Evolutionary conservation across 805 yeast species (phyloP), one percentile per base, ranked within the genome.

Genomic region (Pichia exigua): DNA sequence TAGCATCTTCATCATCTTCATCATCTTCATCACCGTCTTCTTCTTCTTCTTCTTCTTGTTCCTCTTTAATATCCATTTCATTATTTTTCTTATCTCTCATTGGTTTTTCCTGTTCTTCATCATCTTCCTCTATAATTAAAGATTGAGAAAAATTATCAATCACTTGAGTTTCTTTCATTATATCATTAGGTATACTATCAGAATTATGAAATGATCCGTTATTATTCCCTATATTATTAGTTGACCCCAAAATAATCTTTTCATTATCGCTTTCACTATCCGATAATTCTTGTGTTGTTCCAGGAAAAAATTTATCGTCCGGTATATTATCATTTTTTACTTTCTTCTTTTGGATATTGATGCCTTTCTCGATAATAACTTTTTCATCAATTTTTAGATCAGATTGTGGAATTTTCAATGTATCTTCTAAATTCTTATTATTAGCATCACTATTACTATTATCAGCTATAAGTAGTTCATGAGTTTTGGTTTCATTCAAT

Each of bases 61-160:
- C 46, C 12, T 24, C 27, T n/a, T n/a, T n/a, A 17, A 9, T n/a
- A 9, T 18, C 30, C 11, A 32, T 18, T 13, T 42, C 40, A 4
- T 2, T 7, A 42, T 42, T 7, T 18, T 45, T 28, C 13, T 27
- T 20, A 42, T 30, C 21, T 1, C 13, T 15, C 15, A 44, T 45
- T 41, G 40, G 24, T n/a, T 44, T 42, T 9, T 21, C 15, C 4
- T 21, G 24, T 12, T 22, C 38, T 5, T 32, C 43, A 20, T 39
- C 51, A 13, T 51, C 53, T 3, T 50, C 53, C 6, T 50, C 53
- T 13, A 50, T 11, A 10, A 50, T 49, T 32, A 50, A 20, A 10
- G 53, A 50, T 24, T 50, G 53, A 2, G 53, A 50, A 18, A 39
- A 38, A 28, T 50, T 43, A 20, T 46, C 50, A 15, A 50, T 40